Evolutionary conservation across 208 protist genomes (phyloP).

Genomic region (Acanthamoeba triangularis): DNA sequence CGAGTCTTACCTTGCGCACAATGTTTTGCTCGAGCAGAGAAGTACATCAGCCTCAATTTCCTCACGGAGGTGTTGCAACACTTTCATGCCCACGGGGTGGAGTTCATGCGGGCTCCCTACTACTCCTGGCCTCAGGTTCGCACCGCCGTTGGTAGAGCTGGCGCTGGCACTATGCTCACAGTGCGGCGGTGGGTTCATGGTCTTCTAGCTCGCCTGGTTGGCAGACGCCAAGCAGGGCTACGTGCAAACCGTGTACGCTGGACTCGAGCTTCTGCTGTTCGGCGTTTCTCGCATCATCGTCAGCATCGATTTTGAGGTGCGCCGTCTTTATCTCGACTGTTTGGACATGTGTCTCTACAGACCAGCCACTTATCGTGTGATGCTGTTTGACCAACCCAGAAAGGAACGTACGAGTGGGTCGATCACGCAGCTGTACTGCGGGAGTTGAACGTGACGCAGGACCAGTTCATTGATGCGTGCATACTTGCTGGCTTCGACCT

Average conservation of each 20-base stretch:
- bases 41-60: constrained; percentile 16
- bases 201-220: background rate
- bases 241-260: background rate
- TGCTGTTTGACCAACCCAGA: background rate
- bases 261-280: constrained; percentile 21
- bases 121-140: background rate
- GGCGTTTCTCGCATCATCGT: constrained; percentile 4
- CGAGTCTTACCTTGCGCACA: background rate
- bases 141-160: background rate
- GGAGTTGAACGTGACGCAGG: constrained; percentile 6
- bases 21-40: background rate
- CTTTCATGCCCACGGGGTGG: background rate
- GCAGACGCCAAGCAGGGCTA: constrained; percentile 8
- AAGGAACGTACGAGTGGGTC: constrained; percentile 6
- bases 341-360: too few species aligned
- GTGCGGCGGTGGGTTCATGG: background rate
- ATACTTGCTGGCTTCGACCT: constrained; percentile 20
- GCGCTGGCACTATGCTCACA: background rate
- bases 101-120: constrained; percentile 55
- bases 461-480: constrained; percentile 13
- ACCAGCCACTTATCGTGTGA: background rate
- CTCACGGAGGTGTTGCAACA: background rate
- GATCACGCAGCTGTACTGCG: background rate
- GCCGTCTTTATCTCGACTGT: background rate
- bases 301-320: constrained; percentile 14